Percentiles rank a stretch among this genome's conserved stretches.
Conservation (phyloP, 2,329 filamentous ascomycete genomes). For the Arachnomyces sp. region DNA sequence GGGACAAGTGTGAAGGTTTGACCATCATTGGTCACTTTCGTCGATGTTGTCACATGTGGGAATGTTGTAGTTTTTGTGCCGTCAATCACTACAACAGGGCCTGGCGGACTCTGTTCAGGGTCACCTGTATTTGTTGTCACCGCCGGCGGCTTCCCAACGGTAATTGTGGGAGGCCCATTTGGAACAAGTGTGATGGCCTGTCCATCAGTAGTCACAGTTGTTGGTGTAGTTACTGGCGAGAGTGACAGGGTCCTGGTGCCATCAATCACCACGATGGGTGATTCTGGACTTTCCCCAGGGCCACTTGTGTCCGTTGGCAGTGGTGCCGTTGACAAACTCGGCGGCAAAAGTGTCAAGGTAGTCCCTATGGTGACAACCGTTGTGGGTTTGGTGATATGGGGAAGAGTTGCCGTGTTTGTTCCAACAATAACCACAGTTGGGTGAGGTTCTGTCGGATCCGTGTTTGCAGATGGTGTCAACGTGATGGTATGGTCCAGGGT, state of each 20-base stretch:
- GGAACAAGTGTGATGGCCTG: neutral
- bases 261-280: neutral
- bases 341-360: constrained; percentile 1
- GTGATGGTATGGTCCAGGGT: constrained; percentile 6
- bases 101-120: neutral
- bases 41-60: neutral
- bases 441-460: constrained; percentile 1
- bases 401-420: constrained; percentile 3
- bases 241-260: neutral
- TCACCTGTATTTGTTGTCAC: neutral
- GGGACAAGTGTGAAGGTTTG: constrained; percentile 2
- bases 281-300: neutral
- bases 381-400: constrained; percentile 1
- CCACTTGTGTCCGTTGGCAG: neutral
- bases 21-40: constrained; percentile 4
- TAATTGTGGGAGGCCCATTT: neutral
- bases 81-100: neutral
- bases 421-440: constrained; percentile 6
- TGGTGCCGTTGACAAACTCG: neutral
- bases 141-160: neutral
- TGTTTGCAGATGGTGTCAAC: constrained; percentile 2
- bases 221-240: neutral
- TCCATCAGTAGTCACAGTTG: constrained; percentile 1
- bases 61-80: constrained; percentile 2
- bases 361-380: constrained; percentile 1